phyloP scores from a whole-genome alignment of 192 early-diverging fungal genomes.

The Linnemannia schmuckeri region DNA sequence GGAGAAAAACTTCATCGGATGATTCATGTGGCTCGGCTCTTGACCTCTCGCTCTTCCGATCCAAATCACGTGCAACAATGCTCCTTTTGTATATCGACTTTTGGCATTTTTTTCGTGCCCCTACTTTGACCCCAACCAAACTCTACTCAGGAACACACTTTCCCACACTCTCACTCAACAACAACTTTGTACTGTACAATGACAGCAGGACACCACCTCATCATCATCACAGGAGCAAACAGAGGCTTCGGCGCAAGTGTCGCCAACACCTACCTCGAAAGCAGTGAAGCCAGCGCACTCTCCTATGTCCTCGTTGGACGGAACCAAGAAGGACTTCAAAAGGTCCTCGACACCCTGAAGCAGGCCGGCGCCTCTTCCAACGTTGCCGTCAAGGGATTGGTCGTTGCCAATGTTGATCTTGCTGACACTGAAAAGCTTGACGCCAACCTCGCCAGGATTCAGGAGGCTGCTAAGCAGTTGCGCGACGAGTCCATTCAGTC shows the following conservation, averaged over 20 bases:
- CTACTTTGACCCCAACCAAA: too few species aligned
- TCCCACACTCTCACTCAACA: neutral
- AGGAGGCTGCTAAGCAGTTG: slow-evolving; percentile 14
- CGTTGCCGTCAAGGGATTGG: slow-evolving; percentile 25
- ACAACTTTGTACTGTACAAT: slow-evolving; percentile 8
- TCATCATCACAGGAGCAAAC: slow-evolving; percentile 75
- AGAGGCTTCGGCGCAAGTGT: slow-evolving; percentile 74
- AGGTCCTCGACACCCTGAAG: slow-evolving; percentile 31
- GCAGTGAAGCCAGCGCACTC: slow-evolving; percentile 34
- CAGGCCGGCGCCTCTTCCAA: neutral
- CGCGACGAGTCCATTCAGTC: slow-evolving; percentile 26
- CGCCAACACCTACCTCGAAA: slow-evolving; percentile 55
- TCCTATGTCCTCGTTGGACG: slow-evolving; percentile 74
- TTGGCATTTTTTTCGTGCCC: neutral
- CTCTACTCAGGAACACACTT: neutral
- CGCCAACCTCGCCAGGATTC: slow-evolving; percentile 30
- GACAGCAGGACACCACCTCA: slow-evolving; percentile 50
- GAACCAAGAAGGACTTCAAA: slow-evolving; percentile 42
- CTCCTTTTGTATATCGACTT: neutral
- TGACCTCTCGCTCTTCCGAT: neutral
- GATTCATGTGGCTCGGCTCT: slow-evolving; percentile 3
- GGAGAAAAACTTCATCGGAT: neutral
- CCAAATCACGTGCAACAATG: neutral
- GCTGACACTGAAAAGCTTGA: slow-evolving; percentile 27
- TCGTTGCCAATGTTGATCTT: slow-evolving; percentile 52